These are phyloP conservation scores for Diplodia scrobiculata DNA, from an alignment of 2,329 filamentous ascomycete species.

Conservation along the genomic window DNA sequence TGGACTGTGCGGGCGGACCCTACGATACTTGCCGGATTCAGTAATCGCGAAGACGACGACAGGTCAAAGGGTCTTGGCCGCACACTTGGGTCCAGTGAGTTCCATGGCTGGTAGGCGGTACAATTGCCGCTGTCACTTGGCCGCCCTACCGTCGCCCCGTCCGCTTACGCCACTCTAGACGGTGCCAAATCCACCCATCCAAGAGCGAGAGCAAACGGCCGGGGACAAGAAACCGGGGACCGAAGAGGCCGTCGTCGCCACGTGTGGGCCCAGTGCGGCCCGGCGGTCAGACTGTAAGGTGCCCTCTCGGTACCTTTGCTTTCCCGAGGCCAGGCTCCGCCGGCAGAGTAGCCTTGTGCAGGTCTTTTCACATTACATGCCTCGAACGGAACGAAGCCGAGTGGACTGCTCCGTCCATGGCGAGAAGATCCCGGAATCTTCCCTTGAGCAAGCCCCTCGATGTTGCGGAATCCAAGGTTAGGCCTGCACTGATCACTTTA, in stretches of 20 bases:
- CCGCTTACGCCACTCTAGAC: neutral
- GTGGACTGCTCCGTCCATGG: neutral
- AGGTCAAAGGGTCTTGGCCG: neutral
- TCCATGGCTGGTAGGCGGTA: neutral
- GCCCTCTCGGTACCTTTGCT: neutral
- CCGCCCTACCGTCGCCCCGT: neutral
- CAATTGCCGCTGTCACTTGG: neutral
- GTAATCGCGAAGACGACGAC: neutral
- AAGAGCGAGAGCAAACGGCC: neutral
- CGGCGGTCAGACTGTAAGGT: conserved; percentile 20
- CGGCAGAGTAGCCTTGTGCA: neutral
- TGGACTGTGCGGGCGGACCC: conserved; percentile 2
- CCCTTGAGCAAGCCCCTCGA: neutral
- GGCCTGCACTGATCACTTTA: neutral
- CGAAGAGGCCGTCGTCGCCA: neutral
- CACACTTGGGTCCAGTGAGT: neutral
- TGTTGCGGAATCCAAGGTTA: neutral
- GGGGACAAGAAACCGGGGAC: neutral
- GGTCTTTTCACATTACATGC: neutral
- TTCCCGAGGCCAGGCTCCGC: neutral
- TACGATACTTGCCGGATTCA: conserved; percentile 1
- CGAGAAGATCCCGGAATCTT: neutral
- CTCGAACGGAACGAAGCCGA: neutral
- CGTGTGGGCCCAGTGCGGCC: conserved; percentile 16
- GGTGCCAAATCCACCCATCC: neutral